Evolutionary conservation across 345 rosid genomes (phyloP).

Genomic region (Atalantia buxifolia): DNA sequence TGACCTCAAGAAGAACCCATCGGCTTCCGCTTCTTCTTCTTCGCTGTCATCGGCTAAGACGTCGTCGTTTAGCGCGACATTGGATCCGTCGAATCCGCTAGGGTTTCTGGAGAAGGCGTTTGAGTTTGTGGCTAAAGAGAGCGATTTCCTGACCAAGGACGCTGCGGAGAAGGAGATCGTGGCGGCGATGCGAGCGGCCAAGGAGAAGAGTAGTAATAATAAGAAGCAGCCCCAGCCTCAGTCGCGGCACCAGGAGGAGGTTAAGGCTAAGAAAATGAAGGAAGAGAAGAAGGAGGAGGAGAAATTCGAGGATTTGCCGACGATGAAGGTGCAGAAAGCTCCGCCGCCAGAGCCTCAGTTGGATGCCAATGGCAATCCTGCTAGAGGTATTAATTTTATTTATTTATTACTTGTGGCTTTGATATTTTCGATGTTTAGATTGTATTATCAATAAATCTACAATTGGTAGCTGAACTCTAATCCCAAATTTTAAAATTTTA

Average conservation of each 20-base stretch:
- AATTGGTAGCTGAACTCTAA: not conserved
- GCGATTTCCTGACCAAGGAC: conserved; percentile 55
- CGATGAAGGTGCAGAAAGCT: not conserved
- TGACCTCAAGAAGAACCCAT: not conserved
- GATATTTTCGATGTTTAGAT: not conserved
- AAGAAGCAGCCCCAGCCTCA: conserved; percentile 4
- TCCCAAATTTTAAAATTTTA: too few relatives aligned
- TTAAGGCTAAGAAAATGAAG: conserved; percentile 27
- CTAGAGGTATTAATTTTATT: not conserved
- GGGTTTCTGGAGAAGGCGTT: conserved; percentile 62
- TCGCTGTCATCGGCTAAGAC: conserved; percentile 14
- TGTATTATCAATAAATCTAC: too few relatives aligned
- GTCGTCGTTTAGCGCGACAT: conserved; percentile 43
- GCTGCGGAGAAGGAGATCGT: conserved; percentile 67
- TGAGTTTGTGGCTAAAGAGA: conserved; percentile 67
- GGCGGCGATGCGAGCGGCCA: conserved; percentile 43
- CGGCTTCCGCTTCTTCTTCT: conserved; percentile 11
- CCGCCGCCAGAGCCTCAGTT: not conserved
- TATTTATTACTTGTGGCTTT: not conserved
- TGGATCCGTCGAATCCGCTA: conserved; percentile 67
- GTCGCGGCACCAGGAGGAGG: conserved; percentile 21
- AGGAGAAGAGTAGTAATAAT: conserved; percentile 49
- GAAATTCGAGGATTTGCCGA: not conserved
- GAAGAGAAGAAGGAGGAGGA: conserved; percentile 36
- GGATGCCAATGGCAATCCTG: not conserved